A percentile compares a stretch with the other conserved stretches of the same genome.
These are phyloP conservation scores for Pyrenophora seminiperda DNA, from an alignment of 2,329 filamentous ascomycete genomes.

Conservation along the genomic window DNA sequence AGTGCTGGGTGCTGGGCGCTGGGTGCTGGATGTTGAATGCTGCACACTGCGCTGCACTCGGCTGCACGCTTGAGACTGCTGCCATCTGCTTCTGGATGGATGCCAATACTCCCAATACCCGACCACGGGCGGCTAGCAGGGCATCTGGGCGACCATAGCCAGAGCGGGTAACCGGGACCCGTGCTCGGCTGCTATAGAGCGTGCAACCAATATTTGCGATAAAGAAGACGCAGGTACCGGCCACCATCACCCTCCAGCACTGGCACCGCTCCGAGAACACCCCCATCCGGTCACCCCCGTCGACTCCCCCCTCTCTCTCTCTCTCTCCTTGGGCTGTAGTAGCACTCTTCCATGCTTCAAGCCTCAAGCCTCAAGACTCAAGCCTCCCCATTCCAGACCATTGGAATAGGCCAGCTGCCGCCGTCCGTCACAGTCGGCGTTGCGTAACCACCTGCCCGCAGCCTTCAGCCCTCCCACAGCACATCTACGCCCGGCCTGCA, in stretches of 20 bases:
- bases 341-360: too few species aligned
- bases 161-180: slow-evolving; percentile 15
- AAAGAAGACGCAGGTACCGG: slow-evolving; percentile 19
- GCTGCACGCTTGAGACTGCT: background rate
- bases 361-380: too few species aligned
- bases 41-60: too few species aligned
- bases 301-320: background rate
- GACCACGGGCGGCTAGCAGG: slow-evolving; percentile 19
- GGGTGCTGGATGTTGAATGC: too few species aligned
- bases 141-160: slow-evolving; percentile 17
- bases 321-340: too few species aligned
- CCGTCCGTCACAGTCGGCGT: too few species aligned
- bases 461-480: too few species aligned
- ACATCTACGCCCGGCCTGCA: background rate
- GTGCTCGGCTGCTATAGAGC: slow-evolving; percentile 7
- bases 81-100: slow-evolving; percentile 5
- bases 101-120: slow-evolving; percentile 10
- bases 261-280: background rate
- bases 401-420: background rate
- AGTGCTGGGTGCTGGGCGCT: too few species aligned
- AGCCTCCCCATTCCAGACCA: too few species aligned
- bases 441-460: background rate
- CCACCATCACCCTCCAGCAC: background rate
- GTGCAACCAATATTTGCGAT: slow-evolving; percentile 18
- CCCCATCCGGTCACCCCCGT: background rate